Evolutionary conservation across 768 basidiomycete genomes (phyloP), one percentile per base, ranked within the genome.

Genomic region (Phanerochaete sordida): DNA sequence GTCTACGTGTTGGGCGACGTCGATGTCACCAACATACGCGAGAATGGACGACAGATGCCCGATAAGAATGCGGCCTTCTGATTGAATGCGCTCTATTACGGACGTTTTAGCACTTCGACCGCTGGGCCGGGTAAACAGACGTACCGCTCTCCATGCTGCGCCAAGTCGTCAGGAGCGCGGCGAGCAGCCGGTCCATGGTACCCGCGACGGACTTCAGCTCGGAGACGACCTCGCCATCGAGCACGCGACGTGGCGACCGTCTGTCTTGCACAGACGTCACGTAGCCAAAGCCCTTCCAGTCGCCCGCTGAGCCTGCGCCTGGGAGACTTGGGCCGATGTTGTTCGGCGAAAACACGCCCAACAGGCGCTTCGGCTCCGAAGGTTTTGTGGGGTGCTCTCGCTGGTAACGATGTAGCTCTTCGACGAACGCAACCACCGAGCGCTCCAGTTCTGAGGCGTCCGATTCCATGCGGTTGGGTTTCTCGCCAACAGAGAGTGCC

Each of bases 201-300:
- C 73, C 73, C 57, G 84, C 72, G 37, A 78, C 73, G 2, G 74
- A 64, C 62, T 76, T 79, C 65, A 91, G 72, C 58, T 88, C 85
- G 13, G 74, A 72, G 51, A 88, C 75, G 26, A 83, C 77, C 23
- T 84, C 82, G 1, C 78, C 70, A 21, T 79, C 76, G 55, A 91
- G 72, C 37, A 76, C 60, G 66, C 49, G 77, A 78, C 84, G 81
- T 30, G 76, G 72, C 30, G 69, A 70, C 30, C 78, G 78, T 21
- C 77, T 76, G 7, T 80, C 77, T 30, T 81, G 80, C 39, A 81
- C 79, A 46, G 81, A 69, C 26, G 82, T 77, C 44, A 90, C 82
- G 81, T 87, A 95, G 33, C 93, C 94, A 64, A 92, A 91, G 13
- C 91, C 93, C 65, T 85, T 90, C 93, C 93, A 95, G 23, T 77